These are phyloP conservation scores for Rhexocercosporidium sp. DNA, from an alignment of 2,329 filamentous ascomycete genomes.

Conservation along the genomic window DNA sequence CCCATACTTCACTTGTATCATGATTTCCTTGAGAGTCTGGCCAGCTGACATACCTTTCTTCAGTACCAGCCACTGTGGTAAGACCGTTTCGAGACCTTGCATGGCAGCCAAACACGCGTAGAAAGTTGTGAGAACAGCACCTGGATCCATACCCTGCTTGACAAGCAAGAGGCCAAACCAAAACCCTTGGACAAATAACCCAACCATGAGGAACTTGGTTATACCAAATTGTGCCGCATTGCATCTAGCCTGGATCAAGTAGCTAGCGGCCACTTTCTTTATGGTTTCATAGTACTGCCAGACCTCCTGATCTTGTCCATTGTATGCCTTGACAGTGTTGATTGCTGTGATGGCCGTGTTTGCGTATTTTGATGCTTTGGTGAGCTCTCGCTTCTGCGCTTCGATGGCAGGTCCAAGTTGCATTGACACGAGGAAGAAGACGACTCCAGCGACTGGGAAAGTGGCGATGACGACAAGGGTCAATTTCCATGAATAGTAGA, in stretches of 20 bases:
- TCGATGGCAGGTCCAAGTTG: constrained; percentile 70
- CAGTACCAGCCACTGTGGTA: constrained; percentile 78
- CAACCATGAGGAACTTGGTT: constrained; percentile 74
- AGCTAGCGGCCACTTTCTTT: constrained; percentile 63
- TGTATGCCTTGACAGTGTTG: constrained; percentile 86
- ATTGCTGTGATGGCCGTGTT: constrained; percentile 75
- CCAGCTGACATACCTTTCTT: constrained; percentile 81
- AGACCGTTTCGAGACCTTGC: constrained; percentile 73
- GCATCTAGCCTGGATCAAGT: constrained; percentile 69
- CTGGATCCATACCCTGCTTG: constrained; percentile 59
- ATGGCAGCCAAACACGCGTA: constrained; percentile 80
- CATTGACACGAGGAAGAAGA: constrained; percentile 64
- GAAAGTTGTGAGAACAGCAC: constrained; percentile 80
- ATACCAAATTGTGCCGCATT: constrained; percentile 76
- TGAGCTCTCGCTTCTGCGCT: constrained; percentile 70
- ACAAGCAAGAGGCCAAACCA: constrained; percentile 83
- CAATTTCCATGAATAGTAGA: constrained; percentile 83
- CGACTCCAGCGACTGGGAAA: constrained; percentile 67
- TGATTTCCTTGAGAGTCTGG: constrained; percentile 59
- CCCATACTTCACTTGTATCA: constrained; percentile 42
- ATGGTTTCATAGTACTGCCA: constrained; percentile 67
- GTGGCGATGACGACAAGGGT: constrained; percentile 79
- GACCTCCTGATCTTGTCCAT: constrained; percentile 73
- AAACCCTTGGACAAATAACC: constrained; percentile 87
- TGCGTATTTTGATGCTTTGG: constrained; percentile 72